A percentile compares a stretch with the other conserved stretches of the same genome.
Evolutionary conservation across 1,284 basidiomycete species (phyloP).

Genomic region (Kwoniella shivajii): DNA sequence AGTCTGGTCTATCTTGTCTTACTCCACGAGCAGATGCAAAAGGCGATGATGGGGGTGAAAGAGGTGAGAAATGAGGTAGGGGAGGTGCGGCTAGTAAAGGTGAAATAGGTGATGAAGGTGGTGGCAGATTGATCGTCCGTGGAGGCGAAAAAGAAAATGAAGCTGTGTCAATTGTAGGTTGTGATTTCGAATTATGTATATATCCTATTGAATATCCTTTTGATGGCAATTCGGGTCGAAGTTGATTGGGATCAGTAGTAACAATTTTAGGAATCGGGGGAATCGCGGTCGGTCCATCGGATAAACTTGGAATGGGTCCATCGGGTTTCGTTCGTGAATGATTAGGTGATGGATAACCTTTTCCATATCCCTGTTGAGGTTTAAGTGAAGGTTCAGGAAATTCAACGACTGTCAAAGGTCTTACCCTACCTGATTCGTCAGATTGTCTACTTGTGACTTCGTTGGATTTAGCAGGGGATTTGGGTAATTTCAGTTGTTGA

Average conservation of each 20-base stretch:
- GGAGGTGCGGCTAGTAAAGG: slow-evolving; percentile 45
- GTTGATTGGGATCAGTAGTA: neutral
- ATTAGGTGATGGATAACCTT: slow-evolving; percentile 5
- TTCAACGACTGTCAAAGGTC: slow-evolving; percentile 22
- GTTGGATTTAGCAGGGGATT: neutral
- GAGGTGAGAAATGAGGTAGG: slow-evolving; percentile 25
- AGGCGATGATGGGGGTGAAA: slow-evolving; percentile 15
- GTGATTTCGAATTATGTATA: no score
- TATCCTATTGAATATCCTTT: no score
- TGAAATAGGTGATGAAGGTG: slow-evolving; percentile 36
- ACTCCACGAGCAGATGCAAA: slow-evolving; percentile 14
- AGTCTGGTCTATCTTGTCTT: slow-evolving; percentile 22
- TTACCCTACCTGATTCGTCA: slow-evolving; percentile 6
- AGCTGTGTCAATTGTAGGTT: neutral
- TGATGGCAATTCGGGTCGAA: no score
- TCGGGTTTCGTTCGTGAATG: neutral
- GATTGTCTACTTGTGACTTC: neutral
- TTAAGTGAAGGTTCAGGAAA: slow-evolving; percentile 22
- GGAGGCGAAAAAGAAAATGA: slow-evolving; percentile 12
- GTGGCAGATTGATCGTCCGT: slow-evolving; percentile 23
- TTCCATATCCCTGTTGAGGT: slow-evolving; percentile 8
- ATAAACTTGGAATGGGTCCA: neutral
- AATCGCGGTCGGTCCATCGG: neutral
- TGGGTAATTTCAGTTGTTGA: slow-evolving; percentile 2
- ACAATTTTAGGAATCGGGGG: slow-evolving; percentile 1